A percentile compares a stretch with the other conserved stretches of the same genome.
Conservation (phyloP, 2,329 filamentous ascomycete genomes). For the Aspergillus cejpii region DNA sequence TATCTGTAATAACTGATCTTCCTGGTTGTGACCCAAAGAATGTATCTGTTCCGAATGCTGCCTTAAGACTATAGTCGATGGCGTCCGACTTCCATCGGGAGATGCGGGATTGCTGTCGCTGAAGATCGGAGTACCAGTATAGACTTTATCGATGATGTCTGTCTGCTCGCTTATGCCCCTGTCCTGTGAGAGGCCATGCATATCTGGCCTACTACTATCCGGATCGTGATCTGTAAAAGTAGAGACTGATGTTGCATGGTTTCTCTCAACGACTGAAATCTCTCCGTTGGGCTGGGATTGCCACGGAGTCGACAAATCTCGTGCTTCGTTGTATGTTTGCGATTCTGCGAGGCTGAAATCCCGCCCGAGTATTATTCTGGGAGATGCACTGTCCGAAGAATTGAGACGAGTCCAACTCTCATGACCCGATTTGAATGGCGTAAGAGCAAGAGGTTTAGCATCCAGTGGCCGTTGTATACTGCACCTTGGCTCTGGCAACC, state of each 20-base stretch:
- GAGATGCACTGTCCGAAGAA: neutral
- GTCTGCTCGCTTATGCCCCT: neutral
- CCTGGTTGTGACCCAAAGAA: neutral
- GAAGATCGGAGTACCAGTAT: neutral
- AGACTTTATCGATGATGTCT: neutral
- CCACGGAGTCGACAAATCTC: conserved; percentile 10
- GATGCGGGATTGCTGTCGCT: neutral
- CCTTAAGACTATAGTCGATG: neutral
- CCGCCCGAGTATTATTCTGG: conserved; percentile 16
- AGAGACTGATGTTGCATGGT: neutral
- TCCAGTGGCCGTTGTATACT: conserved; percentile 7
- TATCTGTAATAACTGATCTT: neutral
- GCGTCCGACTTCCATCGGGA: neutral
- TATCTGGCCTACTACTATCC: neutral
- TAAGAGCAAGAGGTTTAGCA: neutral
- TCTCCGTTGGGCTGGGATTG: neutral
- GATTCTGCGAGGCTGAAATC: conserved; percentile 1
- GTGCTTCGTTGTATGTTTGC: neutral
- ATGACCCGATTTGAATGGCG: neutral
- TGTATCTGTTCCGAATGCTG: neutral
- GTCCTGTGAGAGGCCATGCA: neutral
- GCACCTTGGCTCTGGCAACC: conserved; percentile 14
- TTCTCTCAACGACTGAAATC: neutral
- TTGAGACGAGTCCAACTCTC: neutral
- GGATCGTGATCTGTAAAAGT: neutral